Percentiles rank a stretch among this genome's conserved stretches.
Evolutionary conservation across 1,139 yeast species (phyloP).

Genomic region (Yamadazyma triangularis): DNA sequence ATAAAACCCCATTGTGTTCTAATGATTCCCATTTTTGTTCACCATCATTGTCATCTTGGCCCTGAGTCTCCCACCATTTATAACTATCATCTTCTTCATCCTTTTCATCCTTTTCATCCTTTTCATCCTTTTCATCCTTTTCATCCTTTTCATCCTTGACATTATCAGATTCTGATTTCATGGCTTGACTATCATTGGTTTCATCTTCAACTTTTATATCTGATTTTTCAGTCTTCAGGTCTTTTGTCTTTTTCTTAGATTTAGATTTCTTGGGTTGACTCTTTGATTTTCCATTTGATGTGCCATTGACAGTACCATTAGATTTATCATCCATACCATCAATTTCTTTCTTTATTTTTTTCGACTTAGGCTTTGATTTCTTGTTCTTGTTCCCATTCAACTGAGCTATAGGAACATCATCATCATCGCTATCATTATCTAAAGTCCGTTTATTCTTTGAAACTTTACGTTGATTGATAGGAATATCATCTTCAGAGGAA

Average conservation of each 20-base stretch:
- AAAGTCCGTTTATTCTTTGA: not conserved
- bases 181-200: conserved; percentile 5
- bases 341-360: conserved; percentile 1
- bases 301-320: conserved; percentile 3
- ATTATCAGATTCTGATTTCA: conserved; percentile 1
- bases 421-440: conserved; percentile 10
- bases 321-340: conserved; percentile 1
- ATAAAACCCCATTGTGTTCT: conserved; percentile 85
- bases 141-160: conserved; percentile 4
- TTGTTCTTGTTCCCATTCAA: conserved; percentile 3
- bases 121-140: not conserved
- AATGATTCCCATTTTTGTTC: conserved; percentile 81
- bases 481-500: conserved; percentile 16
- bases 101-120: conserved; percentile 22
- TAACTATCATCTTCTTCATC: conserved; percentile 59
- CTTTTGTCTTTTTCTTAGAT: not conserved
- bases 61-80: conserved; percentile 83
- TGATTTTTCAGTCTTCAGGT: not conserved
- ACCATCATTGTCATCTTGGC: conserved; percentile 54
- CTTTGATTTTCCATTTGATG: conserved; percentile 1
- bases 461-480: conserved; percentile 8
- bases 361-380: conserved; percentile 1
- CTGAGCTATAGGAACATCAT: conserved; percentile 13
- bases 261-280: conserved; percentile 1
- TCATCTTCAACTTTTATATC: conserved; percentile 3